phyloP scores from a whole-genome alignment of 2,329 filamentous ascomycete species.

The Neocatenulostroma microsporum region DNA sequence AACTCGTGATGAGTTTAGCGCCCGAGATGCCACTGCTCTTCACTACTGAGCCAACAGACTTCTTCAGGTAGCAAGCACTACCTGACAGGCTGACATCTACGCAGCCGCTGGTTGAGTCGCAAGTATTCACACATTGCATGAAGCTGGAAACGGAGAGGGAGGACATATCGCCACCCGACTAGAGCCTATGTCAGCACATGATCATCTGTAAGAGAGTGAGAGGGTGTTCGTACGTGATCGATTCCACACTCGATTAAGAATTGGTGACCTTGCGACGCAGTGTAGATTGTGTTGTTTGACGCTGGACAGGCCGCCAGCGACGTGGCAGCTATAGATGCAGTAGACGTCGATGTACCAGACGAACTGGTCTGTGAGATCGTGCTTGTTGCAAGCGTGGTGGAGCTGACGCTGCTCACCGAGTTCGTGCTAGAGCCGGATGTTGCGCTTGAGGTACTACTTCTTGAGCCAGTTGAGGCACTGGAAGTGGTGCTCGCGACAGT shows the following conservation, averaged over 20 bases:
- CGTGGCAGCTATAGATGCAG: too few relatives aligned
- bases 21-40: constrained; percentile 13
- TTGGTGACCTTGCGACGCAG: constrained; percentile 6
- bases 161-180: constrained; percentile 22
- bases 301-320: constrained; percentile 14
- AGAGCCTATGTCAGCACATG: too few relatives aligned
- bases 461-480: not conserved
- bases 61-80: constrained; percentile 26
- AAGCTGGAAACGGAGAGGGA: constrained; percentile 14
- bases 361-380: too few relatives aligned
- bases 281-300: constrained; percentile 12
- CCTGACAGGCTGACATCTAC: constrained; percentile 25
- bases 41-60: constrained; percentile 14
- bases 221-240: too few relatives aligned
- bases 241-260: constrained; percentile 22
- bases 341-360: too few relatives aligned
- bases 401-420: constrained; percentile 3
- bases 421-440: constrained; percentile 1
- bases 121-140: constrained; percentile 21
- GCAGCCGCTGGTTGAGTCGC: constrained; percentile 20
- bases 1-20: constrained; percentile 21
- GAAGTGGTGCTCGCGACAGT: not conserved
- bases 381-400: constrained; percentile 9
- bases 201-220: too few relatives aligned
- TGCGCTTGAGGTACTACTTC: not conserved